Conservation (phyloP, 768 basidiomycete genomes). For the Polyporus arcularius region DNA sequence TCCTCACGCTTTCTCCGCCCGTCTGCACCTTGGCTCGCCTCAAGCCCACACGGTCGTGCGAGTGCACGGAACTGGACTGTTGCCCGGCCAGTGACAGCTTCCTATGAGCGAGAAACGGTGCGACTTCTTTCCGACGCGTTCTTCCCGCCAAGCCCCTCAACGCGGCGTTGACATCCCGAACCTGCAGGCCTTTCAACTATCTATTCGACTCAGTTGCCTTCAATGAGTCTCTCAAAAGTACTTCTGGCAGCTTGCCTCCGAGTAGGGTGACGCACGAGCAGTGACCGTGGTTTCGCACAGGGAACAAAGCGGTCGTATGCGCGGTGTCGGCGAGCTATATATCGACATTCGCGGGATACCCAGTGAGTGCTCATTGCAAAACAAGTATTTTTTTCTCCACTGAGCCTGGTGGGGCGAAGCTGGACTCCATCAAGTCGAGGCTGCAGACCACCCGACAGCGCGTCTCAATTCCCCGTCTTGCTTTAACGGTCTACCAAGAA, state of each 20-base stretch:
- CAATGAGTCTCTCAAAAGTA: conserved; percentile 71
- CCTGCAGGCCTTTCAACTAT: conserved; percentile 56
- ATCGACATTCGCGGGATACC: conserved; percentile 92
- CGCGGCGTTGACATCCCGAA: background rate
- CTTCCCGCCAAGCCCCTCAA: background rate
- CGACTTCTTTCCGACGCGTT: background rate
- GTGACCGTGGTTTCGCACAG: conserved; percentile 38
- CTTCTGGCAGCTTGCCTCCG: conserved; percentile 14
- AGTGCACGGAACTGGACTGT: conserved; percentile 72
- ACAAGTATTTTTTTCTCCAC: background rate
- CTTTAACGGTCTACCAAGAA: conserved; percentile 74
- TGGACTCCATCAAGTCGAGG: conserved; percentile 94
- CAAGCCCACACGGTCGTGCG: conserved; percentile 46
- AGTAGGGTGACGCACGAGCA: background rate
- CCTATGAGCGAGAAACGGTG: conserved; percentile 82
- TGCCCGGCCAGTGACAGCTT: conserved; percentile 61
- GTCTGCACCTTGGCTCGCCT: conserved; percentile 17
- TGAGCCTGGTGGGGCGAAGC: conserved; percentile 38
- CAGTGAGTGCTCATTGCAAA: conserved; percentile 42
- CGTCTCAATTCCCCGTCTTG: conserved; percentile 72
- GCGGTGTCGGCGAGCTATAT: conserved; percentile 90
- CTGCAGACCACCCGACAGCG: conserved; percentile 81
- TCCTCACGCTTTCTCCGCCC: background rate
- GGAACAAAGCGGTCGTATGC: conserved; percentile 85
- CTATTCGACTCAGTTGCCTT: conserved; percentile 63